These are phyloP conservation scores for Penicillium sp. DNA, from an alignment of 2,329 filamentous ascomycete species.

Conservation along the genomic window DNA sequence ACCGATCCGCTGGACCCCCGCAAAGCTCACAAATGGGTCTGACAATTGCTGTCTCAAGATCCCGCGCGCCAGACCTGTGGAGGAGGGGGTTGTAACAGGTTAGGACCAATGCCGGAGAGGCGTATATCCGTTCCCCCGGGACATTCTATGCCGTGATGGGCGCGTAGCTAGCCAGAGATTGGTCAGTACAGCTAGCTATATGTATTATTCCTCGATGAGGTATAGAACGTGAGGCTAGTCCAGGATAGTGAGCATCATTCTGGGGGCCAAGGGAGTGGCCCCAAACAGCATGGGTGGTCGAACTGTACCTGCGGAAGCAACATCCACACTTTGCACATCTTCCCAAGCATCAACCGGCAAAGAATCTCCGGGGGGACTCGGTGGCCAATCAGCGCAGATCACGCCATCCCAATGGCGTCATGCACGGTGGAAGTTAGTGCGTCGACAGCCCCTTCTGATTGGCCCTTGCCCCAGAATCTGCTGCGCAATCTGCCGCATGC, in stretches of 20 bases:
- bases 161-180: no score
- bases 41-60: constrained; percentile 18
- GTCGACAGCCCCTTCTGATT: constrained; percentile 21
- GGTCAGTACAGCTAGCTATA: no score
- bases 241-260: no score
- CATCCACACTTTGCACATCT: not conserved
- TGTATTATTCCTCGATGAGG: no score
- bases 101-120: no score
- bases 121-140: no score
- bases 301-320: constrained; percentile 9
- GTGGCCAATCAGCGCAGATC: constrained; percentile 22
- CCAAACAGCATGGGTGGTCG: no score
- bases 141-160: no score
- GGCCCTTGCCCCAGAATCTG: constrained; percentile 22
- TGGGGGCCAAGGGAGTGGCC: no score
- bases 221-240: no score
- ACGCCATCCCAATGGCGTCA: constrained; percentile 35
- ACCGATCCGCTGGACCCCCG: no score
- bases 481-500: constrained; percentile 24
- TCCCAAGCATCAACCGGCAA: constrained; percentile 8
- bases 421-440: constrained; percentile 34
- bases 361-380: constrained; percentile 15
- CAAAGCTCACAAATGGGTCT: constrained; percentile 6
- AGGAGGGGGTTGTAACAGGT: no score
- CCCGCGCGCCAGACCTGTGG: constrained; percentile 23